These are phyloP conservation scores for Sporothrix globosa DNA, from an alignment of 2,329 filamentous ascomycete species.

Conservation along the genomic window DNA sequence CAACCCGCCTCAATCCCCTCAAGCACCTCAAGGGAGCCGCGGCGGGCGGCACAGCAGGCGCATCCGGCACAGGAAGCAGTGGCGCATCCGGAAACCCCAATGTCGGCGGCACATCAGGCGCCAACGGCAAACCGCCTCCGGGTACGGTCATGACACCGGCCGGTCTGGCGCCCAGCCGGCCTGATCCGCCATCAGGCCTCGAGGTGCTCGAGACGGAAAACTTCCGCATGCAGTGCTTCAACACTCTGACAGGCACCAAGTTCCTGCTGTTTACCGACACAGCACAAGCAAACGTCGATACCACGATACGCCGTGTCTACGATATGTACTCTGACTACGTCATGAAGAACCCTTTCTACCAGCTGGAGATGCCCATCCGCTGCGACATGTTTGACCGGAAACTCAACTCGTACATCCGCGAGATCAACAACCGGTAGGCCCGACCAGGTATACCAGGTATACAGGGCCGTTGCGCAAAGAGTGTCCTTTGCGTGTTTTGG, in stretches of 20 bases:
- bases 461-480: background rate
- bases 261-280: conserved; percentile 94
- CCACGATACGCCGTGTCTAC: conserved; percentile 81
- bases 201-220: conserved; percentile 93
- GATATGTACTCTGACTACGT: conserved; percentile 96
- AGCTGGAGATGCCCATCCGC: conserved; percentile 93
- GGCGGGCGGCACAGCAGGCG: conserved; percentile 42
- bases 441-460: background rate
- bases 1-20: conserved; percentile 63
- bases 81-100: conserved; percentile 20
- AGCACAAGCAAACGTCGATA: conserved; percentile 83
- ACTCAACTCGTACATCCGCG: conserved; percentile 76
- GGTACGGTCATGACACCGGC: conserved; percentile 36
- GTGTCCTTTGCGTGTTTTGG: background rate
- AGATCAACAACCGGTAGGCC: conserved; percentile 62
- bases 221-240: conserved; percentile 95
- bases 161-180: conserved; percentile 49
- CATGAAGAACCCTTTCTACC: conserved; percentile 99
- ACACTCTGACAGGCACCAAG: conserved; percentile 90
- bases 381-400: conserved; percentile 95
- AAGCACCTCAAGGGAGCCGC: conserved; percentile 43
- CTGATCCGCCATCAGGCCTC: conserved; percentile 72
- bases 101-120: background rate
- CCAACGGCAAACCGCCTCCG: conserved; percentile 20
- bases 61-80: conserved; percentile 29